Evolutionary conservation across 352 stramenopile species (phyloP).

Genomic region (Phytophthora rubi): DNA sequence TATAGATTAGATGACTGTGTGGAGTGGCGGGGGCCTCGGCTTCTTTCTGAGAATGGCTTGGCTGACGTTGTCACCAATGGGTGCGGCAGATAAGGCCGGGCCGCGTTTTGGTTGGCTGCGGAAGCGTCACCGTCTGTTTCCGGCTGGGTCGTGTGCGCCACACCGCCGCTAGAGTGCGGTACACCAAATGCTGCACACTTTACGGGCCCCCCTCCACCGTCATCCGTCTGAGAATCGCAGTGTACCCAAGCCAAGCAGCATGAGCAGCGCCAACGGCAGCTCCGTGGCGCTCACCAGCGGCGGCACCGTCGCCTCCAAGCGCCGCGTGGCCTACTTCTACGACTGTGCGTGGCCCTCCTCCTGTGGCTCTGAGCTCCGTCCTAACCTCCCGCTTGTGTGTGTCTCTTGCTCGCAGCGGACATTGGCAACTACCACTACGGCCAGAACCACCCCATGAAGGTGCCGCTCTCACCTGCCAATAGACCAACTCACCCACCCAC

Average conservation of each 20-base stretch:
- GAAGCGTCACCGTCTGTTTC: conserved; percentile 31
- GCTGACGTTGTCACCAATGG: not conserved
- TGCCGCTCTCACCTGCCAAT: conserved; percentile 17
- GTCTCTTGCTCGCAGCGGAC: conserved; percentile 72
- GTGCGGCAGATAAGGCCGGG: not conserved
- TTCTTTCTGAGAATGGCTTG: conserved; percentile 34
- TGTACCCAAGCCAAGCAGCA: conserved; percentile 1
- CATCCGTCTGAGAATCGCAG: conserved; percentile 19
- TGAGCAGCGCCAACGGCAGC: conserved; percentile 40
- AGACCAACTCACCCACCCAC: not conserved
- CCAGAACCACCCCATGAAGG: conserved; percentile 92
- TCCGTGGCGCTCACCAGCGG: conserved; percentile 40
- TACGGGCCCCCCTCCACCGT: conserved; percentile 8
- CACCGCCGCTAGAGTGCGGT: not conserved
- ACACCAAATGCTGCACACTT: conserved; percentile 23
- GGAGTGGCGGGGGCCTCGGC: conserved; percentile 1
- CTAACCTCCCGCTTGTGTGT: not conserved
- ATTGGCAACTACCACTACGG: conserved; percentile 99
- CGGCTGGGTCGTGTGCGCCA: not conserved
- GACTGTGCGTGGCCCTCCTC: conserved; percentile 57
- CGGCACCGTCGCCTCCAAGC: conserved; percentile 56
- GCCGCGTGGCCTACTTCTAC: conserved; percentile 91
- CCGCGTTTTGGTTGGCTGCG: conserved; percentile 40
- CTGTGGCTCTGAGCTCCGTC: not conserved
- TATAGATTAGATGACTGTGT: not conserved